phyloP scores from a whole-genome alignment of 1,139 yeast species.

The Blastobotrys persicus region DNA sequence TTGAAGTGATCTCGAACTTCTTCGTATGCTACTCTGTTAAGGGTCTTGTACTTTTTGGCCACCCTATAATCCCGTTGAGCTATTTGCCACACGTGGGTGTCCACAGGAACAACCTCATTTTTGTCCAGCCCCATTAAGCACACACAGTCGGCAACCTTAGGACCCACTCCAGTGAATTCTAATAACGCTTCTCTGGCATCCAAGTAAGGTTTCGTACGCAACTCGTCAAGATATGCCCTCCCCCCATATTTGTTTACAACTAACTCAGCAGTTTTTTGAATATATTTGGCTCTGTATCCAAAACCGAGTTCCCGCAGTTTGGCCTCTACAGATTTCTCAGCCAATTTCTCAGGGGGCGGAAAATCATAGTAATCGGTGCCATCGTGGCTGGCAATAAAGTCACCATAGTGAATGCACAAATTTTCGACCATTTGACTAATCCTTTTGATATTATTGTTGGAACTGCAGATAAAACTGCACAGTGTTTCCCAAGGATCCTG shows the following conservation, averaged over 20 bases:
- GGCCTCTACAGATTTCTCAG: slow-evolving; percentile 44
- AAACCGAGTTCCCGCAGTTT: slow-evolving; percentile 63
- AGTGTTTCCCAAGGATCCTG: slow-evolving; percentile 98
- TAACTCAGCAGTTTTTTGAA: slow-evolving; percentile 68
- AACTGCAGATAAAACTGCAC: slow-evolving; percentile 85
- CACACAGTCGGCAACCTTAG: slow-evolving; percentile 96
- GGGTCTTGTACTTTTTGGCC: slow-evolving; percentile 43
- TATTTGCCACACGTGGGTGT: slow-evolving; percentile 93
- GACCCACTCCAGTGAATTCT: slow-evolving; percentile 86
- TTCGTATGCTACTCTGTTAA: slow-evolving; percentile 59
- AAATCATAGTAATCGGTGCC: slow-evolving; percentile 67
- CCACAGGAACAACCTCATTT: slow-evolving; percentile 89
- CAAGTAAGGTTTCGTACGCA: slow-evolving; percentile 50
- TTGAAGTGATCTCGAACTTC: slow-evolving; percentile 61
- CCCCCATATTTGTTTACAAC: slow-evolving; percentile 35
- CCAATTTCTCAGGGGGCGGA: slow-evolving; percentile 59
- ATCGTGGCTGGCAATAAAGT: slow-evolving; percentile 52
- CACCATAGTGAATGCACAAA: slow-evolving; percentile 71
- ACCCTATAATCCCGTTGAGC: slow-evolving; percentile 78
- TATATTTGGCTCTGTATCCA: slow-evolving; percentile 91
- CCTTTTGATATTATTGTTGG: slow-evolving; percentile 92
- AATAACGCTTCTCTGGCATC: slow-evolving; percentile 64
- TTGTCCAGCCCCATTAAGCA: slow-evolving; percentile 89
- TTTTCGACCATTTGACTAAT: slow-evolving; percentile 91
- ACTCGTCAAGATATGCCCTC: slow-evolving; percentile 32